Base-by-base conservation (phyloP, 176 grass and related monocot species). In the Luzula sylvatica region DNA sequence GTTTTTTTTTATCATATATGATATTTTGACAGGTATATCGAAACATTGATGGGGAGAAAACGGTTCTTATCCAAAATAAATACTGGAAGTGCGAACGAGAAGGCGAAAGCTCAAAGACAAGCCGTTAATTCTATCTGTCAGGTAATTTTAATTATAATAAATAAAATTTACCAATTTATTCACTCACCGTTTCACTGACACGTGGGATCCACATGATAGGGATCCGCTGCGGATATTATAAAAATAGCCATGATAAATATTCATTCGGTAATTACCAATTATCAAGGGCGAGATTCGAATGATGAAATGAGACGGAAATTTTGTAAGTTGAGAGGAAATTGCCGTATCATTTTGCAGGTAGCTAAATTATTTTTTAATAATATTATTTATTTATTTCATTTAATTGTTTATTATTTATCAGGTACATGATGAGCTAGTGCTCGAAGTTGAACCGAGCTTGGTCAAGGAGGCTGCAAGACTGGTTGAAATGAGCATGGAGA, bases 51-150 rank as follows among this genome's bases (percentile, higher is more conserved):
- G 84, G 90, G 90, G 9, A 75, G 84, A 21, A 88, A 83, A 62
- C 80, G 90, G 28, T 89, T 86, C 65, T 74, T 96, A 72, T 45
- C 92, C 55, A 89, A 89, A 77, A 89, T 96, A 63, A 82, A 61
- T 11, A 76, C 46, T 21, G 77, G 74, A 55, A 89, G 78, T 46
- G 72, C 64, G 70, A 82, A 74, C 58, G 81, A 89, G 65, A 96
- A 89, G 60, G 80, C 90, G 64, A 86, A 96, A 76, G 90, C 90
- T 79, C 90, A 96, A 55, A 96, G 90, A 69, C 84, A 89, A 72
- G 77, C 90, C 55, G 77, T 96, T 18, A 96, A 96, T 71, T 96
- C 90, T 67, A 96, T 96, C 66, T 96, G 90, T 58, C 84, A 96
- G 77, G 90, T 89, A n/a, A n/a, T n/a, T n/a, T n/a, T n/a, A n/a